phyloP scores from a whole-genome alignment of 1,139 yeast species.

The Eremothecium gossypii region DNA sequence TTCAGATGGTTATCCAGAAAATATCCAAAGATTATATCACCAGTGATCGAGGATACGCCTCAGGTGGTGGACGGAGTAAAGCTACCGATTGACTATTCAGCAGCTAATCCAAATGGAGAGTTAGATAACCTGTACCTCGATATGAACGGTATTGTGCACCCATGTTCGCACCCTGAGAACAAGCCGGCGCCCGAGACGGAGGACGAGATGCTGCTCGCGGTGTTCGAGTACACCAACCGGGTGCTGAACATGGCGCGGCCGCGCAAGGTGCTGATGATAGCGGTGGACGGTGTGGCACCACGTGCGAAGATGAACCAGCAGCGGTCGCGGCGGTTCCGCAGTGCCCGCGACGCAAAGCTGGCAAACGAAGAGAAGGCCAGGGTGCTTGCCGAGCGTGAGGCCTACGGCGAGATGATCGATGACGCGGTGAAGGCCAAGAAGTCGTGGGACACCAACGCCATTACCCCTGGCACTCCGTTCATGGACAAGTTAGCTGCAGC shows the following conservation, averaged over 20 bases:
- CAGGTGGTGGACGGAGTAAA: constrained; percentile 46
- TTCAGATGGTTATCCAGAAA: constrained; percentile 92
- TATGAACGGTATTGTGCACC: constrained; percentile 97
- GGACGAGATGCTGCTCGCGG: constrained; percentile 88
- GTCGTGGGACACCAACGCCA: constrained; percentile 82
- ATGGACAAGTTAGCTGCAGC: constrained; percentile 85
- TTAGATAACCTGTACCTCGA: constrained; percentile 82
- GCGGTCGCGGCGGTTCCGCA: constrained; percentile 90
- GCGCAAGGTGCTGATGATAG: constrained; percentile 86
- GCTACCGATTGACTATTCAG: constrained; percentile 58
- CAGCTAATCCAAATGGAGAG: constrained; percentile 93
- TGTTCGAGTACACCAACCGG: constrained; percentile 81
- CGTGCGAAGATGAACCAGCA: constrained; percentile 99
- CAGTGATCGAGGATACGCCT: constrained; percentile 72
- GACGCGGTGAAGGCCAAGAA: constrained; percentile 42
- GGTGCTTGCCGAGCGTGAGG: constrained; percentile 40
- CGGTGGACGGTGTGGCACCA: constrained; percentile 99
- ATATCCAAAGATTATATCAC: constrained; percentile 89
- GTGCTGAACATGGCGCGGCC: constrained; percentile 93
- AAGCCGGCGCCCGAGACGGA: constrained; percentile 91
- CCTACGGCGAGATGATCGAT: constrained; percentile 57
- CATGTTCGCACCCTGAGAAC: constrained; percentile 94
- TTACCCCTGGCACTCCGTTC: constrained; percentile 98
- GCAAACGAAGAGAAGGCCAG: constrained; percentile 54
- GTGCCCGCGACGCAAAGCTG: constrained; percentile 89